Base-by-base conservation (phyloP, 1,284 basidiomycete species). In the Apiotrichum brassicae region DNA sequence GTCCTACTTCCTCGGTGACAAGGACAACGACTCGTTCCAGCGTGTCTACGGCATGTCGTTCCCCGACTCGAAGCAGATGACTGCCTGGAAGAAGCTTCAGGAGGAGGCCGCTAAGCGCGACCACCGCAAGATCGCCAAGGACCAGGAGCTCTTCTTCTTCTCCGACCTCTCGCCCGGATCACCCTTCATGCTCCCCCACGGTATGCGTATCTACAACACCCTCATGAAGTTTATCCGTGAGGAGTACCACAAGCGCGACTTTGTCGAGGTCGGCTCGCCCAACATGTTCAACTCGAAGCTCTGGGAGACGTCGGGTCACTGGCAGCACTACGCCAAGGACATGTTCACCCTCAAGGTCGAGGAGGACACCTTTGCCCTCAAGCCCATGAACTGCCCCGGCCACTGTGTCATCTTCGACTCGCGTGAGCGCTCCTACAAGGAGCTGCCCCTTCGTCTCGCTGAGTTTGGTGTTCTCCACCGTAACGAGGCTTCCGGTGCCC, bases 331-430 rank as follows among this genome's bases (percentile, higher is more conserved):
- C 77, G 83, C 86, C 66, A 93, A 98, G 54, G 93, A 92, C 75
- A 98, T 98, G 95, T 98, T 98, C 76, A 70, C 78, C 35, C 83
- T 98, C 48, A 85, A 89, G 56, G 77, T 97, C 51, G 95, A 98
- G 76, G 97, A 98, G 76, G 93, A 97, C 74, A 81, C 82, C 65
- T 95, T 88, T 81, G 92, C 80, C 1, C 78, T 94, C 52, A 97
- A 97, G 76, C 95, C 95, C 18, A 99, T 99, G 95, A 99, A 99
- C 75, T 98, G 95, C 71, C 95, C 95, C 0, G 94, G 94, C 9
- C 95, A 98, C 74, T 93, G 89, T 71, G 75, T 98, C 53, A 90
- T 98, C 66, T 99, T 98, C 67, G 94, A 91, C 73, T 86, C 88
- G 18, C 81, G 89, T 56, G 94, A 97, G 72, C 83, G 95, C 55